Evolutionary conservation across 2,329 filamentous ascomycete species (phyloP).

Genomic region (Stagonosporopsis rhizophila): DNA sequence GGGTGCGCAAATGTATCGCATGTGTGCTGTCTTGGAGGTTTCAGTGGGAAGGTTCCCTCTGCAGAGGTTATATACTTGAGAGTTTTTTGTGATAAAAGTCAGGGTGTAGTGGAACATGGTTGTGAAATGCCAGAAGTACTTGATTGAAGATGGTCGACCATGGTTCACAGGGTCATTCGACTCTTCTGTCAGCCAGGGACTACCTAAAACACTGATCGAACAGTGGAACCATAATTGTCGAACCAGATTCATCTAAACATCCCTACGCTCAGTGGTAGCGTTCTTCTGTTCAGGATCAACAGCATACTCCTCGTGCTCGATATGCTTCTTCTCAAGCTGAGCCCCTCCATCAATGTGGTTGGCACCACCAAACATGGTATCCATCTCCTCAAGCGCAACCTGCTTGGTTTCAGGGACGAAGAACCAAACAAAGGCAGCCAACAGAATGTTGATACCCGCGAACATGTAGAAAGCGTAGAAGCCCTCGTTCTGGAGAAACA

Average conservation of each 20-base stretch:
- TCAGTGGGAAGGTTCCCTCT: too few relatives aligned
- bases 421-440: constrained; percentile 53
- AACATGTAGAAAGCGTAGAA: constrained; percentile 66
- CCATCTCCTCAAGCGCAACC: constrained; percentile 63
- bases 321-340: constrained; percentile 54
- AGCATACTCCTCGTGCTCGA: constrained; percentile 31
- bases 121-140: neutral
- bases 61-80: too few relatives aligned
- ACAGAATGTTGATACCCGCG: constrained; percentile 54
- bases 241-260: neutral
- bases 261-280: constrained; percentile 19
- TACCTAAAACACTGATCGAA: neutral
- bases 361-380: constrained; percentile 62
- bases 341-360: constrained; percentile 64
- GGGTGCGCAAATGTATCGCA: neutral
- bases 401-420: constrained; percentile 54
- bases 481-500: constrained; percentile 66
- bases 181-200: neutral
- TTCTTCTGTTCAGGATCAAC: constrained; percentile 32
- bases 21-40: too few relatives aligned
- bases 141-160: neutral
- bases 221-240: neutral
- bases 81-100: too few relatives aligned
- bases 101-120: neutral
- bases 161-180: neutral